Evolutionary conservation across 352 stramenopile species (phyloP), one percentile per base, ranked within the genome.

Genomic region (Phytophthora kernoviae): DNA sequence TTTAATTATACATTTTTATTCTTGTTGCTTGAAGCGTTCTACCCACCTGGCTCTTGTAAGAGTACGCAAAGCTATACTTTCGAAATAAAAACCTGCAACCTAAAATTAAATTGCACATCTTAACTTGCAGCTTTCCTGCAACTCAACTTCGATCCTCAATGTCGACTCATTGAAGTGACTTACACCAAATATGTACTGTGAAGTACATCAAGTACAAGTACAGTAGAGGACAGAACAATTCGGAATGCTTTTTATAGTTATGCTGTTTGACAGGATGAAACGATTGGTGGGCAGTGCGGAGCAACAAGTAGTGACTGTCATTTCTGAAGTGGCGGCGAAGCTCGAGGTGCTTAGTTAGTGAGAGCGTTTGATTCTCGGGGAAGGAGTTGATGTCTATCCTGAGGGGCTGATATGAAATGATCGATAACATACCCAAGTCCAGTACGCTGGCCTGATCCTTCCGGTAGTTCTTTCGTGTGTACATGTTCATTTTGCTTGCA

Each of bases 361-460:
- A n/a, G n/a, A n/a, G n/a, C n/a, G 43, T 65, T 37, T 12, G 20
- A 33, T 34, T 9, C 37, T 15, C 46, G 18, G 26, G 59, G 68
- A 84, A 86, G 80, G 80, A 86, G 42, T 18, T 90, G 80, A 90
- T 92, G 79, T 68, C 59, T 90, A 90, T 92, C 83, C 83, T 92
- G 83, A 92, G 83, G 83, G 83, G 66, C 83, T 90, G 83, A 92
- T 68, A 70, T 80, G 45, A 73, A 54, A 64, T 90, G 83, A 90
- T 90, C 51, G 75, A 92, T 18, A 90, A 62, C 71, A 84, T 88
- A 85, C 65, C 69, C 51, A 92, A 90, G 81, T 90, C 83, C 83
- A 88, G 83, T 81, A 54, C 70, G 77, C 79, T 89, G 83, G 83
- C 81, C 81, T 92, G 83, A 92, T 92, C 77, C 81, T 86, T 90